phyloP scores from a whole-genome alignment of 2,329 filamentous ascomycete genomes.

The Aspergillus fumigatiaffinis region DNA sequence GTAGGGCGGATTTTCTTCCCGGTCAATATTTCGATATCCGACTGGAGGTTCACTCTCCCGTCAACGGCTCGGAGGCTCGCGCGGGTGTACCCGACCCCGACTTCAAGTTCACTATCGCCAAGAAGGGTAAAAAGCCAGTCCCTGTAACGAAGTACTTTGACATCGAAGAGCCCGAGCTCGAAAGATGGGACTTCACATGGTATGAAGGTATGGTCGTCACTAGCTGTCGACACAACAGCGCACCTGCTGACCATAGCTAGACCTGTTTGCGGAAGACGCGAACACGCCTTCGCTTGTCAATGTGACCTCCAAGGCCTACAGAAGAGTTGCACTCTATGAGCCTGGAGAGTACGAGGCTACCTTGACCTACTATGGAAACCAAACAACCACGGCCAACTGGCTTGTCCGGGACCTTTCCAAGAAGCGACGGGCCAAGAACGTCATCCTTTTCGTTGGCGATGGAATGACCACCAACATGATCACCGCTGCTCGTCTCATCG shows the following conservation, averaged over 20 bases:
- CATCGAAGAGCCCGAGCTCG: constrained; percentile 65
- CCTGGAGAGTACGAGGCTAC: constrained; percentile 75
- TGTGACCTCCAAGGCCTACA: constrained; percentile 74
- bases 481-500: constrained; percentile 70
- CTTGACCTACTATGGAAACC: constrained; percentile 69
- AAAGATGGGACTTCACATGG: constrained; percentile 82
- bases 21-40: constrained; percentile 82
- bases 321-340: constrained; percentile 70
- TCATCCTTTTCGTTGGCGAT: constrained; percentile 78
- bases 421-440: constrained; percentile 75
- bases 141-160: constrained; percentile 64
- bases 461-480: constrained; percentile 53
- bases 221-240: not conserved
- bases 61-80: constrained; percentile 77
- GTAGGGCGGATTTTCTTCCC: constrained; percentile 71
- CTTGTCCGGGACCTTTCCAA: constrained; percentile 66
- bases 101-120: constrained; percentile 69
- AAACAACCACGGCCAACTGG: constrained; percentile 72
- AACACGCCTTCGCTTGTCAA: constrained; percentile 69
- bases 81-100: constrained; percentile 66
- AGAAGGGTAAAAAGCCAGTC: constrained; percentile 54
- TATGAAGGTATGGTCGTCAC: constrained; percentile 57
- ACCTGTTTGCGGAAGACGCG: constrained; percentile 72
- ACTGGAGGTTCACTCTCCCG: constrained; percentile 74
- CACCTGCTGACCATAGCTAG: constrained; percentile 27